phyloP scores from a whole-genome alignment of 192 early-diverging fungal genomes.

The Phlyctochytrium planicorne region DNA sequence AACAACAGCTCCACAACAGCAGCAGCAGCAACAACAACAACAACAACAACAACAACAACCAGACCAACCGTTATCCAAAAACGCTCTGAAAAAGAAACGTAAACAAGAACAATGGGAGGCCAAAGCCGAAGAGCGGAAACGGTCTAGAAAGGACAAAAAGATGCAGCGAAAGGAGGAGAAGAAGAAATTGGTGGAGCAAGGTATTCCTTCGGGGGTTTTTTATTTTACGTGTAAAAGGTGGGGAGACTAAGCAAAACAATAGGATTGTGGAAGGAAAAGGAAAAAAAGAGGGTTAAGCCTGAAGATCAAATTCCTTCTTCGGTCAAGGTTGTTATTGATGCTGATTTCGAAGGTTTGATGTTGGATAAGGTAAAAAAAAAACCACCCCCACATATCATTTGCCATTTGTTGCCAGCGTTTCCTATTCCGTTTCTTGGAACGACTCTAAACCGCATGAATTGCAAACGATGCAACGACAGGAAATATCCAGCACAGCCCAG shows the following conservation, averaged over 20 bases:
- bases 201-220: neutral
- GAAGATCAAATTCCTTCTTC: conserved; percentile 44
- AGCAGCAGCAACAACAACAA: too few relatives aligned
- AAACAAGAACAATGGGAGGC: conserved; percentile 58
- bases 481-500: conserved; percentile 44
- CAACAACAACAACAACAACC: neutral
- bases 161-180: conserved; percentile 14
- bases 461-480: too few relatives aligned
- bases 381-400: too few relatives aligned
- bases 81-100: conserved; percentile 70
- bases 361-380: conserved; percentile 68
- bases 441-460: neutral
- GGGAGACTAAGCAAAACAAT: too few relatives aligned
- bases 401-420: too few relatives aligned
- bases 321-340: conserved; percentile 73
- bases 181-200: conserved; percentile 5
- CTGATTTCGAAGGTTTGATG: conserved; percentile 73
- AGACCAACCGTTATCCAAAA: conserved; percentile 54
- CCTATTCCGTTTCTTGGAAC: neutral
- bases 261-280: conserved; percentile 25
- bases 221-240: neutral
- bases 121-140: conserved; percentile 45
- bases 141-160: conserved; percentile 28
- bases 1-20: too few relatives aligned
- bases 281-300: conserved; percentile 26